Evolutionary conservation across 192 early-diverging fungal genomes (phyloP).

Genomic region (Paraglomus brasilianum): DNA sequence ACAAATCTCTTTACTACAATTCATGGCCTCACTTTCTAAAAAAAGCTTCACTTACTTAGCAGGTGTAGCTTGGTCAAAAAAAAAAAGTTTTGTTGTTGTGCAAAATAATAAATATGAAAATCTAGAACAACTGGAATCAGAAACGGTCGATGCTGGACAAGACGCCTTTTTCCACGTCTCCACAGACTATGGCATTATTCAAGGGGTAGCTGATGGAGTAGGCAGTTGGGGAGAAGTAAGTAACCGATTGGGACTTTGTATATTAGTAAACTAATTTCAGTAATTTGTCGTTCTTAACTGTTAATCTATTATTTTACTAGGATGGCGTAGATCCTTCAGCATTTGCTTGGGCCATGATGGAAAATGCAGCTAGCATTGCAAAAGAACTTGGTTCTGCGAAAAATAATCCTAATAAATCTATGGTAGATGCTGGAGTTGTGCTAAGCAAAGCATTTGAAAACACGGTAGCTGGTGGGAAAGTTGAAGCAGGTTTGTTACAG

Average conservation of each 20-base stretch:
- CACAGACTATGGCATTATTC: slow-evolving; percentile 48
- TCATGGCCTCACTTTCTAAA: slow-evolving; percentile 7
- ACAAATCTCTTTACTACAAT: background rate
- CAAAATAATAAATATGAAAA: background rate
- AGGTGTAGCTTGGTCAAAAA: slow-evolving; percentile 23
- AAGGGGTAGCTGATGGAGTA: slow-evolving; percentile 63
- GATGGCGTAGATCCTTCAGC: slow-evolving; percentile 46
- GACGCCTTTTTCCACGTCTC: slow-evolving; percentile 59
- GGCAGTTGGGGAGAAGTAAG: slow-evolving; percentile 59
- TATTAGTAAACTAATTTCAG: too few species aligned
- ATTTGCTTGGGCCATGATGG: slow-evolving; percentile 62
- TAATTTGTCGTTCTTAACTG: too few species aligned
- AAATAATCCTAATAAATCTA: slow-evolving; percentile 18
- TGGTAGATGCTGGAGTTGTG: slow-evolving; percentile 51
- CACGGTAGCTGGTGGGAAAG: slow-evolving; percentile 48
- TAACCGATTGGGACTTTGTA: background rate
- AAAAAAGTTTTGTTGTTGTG: too few species aligned
- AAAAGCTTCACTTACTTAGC: slow-evolving; percentile 29
- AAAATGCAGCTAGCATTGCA: slow-evolving; percentile 54
- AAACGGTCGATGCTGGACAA: slow-evolving; percentile 60
- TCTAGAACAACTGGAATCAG: slow-evolving; percentile 39
- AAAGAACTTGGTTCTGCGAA: slow-evolving; percentile 33
- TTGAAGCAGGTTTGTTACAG: slow-evolving; percentile 44
- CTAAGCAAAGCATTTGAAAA: slow-evolving; percentile 50
- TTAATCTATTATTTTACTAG: background rate